A percentile compares a stretch with the other conserved stretches of the same genome.
Evolutionary conservation across 148 eudicot genomes (phyloP).

Genomic region (Vaccinium myrtillus): DNA sequence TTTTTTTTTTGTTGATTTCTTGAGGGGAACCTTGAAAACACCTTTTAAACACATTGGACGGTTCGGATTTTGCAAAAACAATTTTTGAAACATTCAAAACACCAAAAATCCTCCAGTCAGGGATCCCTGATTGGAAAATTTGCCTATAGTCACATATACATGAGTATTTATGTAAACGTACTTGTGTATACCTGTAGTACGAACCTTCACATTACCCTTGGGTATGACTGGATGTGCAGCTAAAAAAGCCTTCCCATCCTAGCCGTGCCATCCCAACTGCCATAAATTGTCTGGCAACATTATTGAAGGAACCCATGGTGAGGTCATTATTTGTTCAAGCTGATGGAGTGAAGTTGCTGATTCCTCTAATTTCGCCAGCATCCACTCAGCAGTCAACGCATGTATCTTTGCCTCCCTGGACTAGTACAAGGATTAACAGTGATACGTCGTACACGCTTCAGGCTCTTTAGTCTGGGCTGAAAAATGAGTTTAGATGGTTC

Average conservation of each 20-base stretch:
- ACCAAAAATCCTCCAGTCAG: no score
- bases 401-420: constrained; percentile 33
- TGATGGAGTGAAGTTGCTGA: constrained; percentile 95
- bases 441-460: neutral
- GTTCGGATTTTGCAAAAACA: no score
- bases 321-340: constrained; percentile 88
- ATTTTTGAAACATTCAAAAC: no score
- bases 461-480: neutral
- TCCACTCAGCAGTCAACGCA: constrained; percentile 88
- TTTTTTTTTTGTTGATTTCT: no score
- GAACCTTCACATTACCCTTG: neutral
- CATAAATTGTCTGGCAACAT: constrained; percentile 67
- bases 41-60: no score
- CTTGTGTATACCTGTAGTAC: no score
- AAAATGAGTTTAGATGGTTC: neutral
- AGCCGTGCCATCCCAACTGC: constrained; percentile 74
- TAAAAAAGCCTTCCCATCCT: constrained; percentile 87
- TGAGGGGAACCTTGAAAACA: no score
- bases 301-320: constrained; percentile 83
- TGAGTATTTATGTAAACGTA: no score
- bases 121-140: no score
- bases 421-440: neutral
- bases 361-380: constrained; percentile 81
- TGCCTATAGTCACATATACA: no score
- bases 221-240: constrained; percentile 47